Percentiles rank a stretch among this genome's conserved stretches.
Evolutionary conservation across 371 early-diverging fungal genomes (phyloP).

Genomic region (Zychaea mexicana): DNA sequence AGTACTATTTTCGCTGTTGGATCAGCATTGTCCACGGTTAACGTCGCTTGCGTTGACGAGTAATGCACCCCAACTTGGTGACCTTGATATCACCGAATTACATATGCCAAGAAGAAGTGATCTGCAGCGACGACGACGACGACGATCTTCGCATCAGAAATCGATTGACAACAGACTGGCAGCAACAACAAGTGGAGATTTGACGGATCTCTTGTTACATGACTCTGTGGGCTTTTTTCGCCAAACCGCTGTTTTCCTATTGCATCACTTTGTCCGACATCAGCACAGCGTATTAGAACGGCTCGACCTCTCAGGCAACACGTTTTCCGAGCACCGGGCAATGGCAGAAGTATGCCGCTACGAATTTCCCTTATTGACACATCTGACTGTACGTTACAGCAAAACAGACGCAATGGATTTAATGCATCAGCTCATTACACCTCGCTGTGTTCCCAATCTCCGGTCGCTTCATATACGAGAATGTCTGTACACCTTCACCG

Average conservation of each 20-base stretch:
- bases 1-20: neutral
- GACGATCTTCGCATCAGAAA: too few species aligned
- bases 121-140: neutral
- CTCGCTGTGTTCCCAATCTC: neutral
- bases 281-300: neutral
- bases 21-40: neutral
- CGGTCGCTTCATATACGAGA: neutral
- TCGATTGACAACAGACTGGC: neutral
- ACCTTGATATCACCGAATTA: neutral
- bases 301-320: neutral
- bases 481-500: neutral
- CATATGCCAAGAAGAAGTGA: neutral
- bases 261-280: neutral
- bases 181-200: neutral
- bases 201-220: neutral
- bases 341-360: neutral
- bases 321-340: neutral
- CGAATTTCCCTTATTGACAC: neutral
- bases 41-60: neutral
- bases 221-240: neutral
- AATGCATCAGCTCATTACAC: neutral
- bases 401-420: neutral
- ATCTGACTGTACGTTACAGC: neutral
- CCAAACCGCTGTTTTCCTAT: neutral
- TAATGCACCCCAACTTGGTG: neutral